Percentiles rank a stretch among this genome's conserved stretches.
Conservation (phyloP, 305 asterid genomes). For the Plantago lanceolata region DNA sequence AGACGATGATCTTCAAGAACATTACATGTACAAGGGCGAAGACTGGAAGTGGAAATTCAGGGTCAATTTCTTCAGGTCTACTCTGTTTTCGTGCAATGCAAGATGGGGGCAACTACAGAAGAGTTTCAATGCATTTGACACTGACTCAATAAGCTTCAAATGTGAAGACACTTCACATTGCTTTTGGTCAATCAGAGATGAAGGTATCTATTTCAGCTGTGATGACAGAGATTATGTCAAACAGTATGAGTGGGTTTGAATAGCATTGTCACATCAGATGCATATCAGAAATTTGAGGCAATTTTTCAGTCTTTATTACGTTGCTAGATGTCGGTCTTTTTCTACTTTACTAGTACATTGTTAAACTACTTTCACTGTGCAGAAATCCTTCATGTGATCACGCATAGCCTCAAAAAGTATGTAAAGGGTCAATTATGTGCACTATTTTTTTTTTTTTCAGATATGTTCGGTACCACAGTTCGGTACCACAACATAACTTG, state of each 20-base stretch:
- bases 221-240: conserved; percentile 29
- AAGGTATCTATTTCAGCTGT: conserved; percentile 38
- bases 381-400: too few relatives aligned
- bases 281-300: background rate
- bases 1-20: conserved; percentile 42
- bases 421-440: too few relatives aligned
- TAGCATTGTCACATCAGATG: background rate
- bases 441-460: too few relatives aligned
- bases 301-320: background rate
- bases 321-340: background rate
- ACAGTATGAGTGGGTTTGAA: conserved; percentile 24
- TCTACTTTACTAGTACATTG: background rate
- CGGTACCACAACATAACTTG: too few relatives aligned
- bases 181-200: conserved; percentile 39
- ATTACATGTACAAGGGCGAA: conserved; percentile 28
- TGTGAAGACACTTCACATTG: conserved; percentile 41
- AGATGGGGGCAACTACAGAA: conserved; percentile 28
- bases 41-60: conserved; percentile 38
- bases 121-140: conserved; percentile 32
- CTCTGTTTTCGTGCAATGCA: conserved; percentile 35
- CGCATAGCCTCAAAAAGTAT: too few relatives aligned
- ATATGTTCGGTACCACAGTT: too few relatives aligned
- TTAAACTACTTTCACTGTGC: background rate
- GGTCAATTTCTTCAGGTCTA: conserved; percentile 41
- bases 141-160: conserved; percentile 27